Evolutionary conservation across 1,284 basidiomycete genomes (phyloP).

Genomic region (Rhodotorula sp.): DNA sequence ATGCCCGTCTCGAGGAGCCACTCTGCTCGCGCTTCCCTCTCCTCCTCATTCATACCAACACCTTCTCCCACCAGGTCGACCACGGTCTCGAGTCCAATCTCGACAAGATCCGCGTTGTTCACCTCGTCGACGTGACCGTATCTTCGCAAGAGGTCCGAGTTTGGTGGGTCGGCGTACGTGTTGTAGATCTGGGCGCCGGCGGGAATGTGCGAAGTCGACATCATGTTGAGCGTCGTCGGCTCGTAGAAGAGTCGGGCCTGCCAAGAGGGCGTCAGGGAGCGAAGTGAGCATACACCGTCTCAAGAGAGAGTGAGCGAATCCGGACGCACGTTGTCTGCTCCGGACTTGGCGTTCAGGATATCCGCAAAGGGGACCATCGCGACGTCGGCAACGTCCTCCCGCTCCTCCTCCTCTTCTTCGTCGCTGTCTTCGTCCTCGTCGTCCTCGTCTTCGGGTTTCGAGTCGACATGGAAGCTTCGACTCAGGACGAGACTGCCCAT

Average conservation of each 20-base stretch:
- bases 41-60: conserved; percentile 39
- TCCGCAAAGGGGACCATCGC: conserved; percentile 98
- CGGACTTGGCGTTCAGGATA: conserved; percentile 71
- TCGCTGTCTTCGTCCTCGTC: conserved; percentile 48
- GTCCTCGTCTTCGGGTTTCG: conserved; percentile 47
- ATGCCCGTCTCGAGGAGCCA: conserved; percentile 88
- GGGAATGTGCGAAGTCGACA: conserved; percentile 70
- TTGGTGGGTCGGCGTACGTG: conserved; percentile 92
- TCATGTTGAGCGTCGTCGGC: conserved; percentile 70
- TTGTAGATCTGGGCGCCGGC: conserved; percentile 87
- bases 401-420: conserved; percentile 59
- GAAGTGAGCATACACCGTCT: neutral
- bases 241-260: conserved; percentile 86
- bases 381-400: conserved; percentile 62
- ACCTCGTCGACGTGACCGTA: conserved; percentile 92
- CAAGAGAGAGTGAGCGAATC: neutral
- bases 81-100: conserved; percentile 76
- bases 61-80: conserved; percentile 56
- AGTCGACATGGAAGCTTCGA: conserved; percentile 74
- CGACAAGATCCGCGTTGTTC: conserved; percentile 84
- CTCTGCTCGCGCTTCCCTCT: conserved; percentile 67
- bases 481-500: conserved; percentile 94
- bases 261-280: neutral
- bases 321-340: conserved; percentile 73
- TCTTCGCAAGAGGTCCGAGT: conserved; percentile 86